Base-by-base conservation (phyloP, 2,329 filamentous ascomycete genomes). In the Penicillium janthinellum region DNA sequence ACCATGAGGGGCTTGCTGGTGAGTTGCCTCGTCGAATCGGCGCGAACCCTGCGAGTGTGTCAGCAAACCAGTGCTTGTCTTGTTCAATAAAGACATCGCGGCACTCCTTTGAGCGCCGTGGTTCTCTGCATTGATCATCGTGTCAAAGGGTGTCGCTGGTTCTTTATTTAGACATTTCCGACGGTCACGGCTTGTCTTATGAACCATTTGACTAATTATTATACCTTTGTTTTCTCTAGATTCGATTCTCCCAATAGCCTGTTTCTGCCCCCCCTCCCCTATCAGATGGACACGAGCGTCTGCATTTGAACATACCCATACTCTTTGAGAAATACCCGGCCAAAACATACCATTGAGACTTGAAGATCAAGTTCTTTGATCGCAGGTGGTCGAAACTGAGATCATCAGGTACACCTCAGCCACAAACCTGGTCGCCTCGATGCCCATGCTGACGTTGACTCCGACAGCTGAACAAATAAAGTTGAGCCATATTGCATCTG, bases 51-150 rank as follows among this genome's bases (percentile, higher is more conserved):
- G 42, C 47, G 57, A 64, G 64, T 64, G 63, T 68, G 54, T 50
- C 51, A 47, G 35, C 37, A 35, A 51, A 28, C n/a, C 57, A 47
- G 58, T 62, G 34, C 49, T 59, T 62, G 58, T 54, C 58, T 61
- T 63, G 61, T 60, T 57, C 48, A 25, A 62, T 59, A 57, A 61
- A 67, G 61, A 56, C 62, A 53, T 52, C 47, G 53, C 51, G 12
- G n/a, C 60, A 58, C 56, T 60, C 52, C 59, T 59, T 64, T 62
- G 51, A 59, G 56, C 50, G 48, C 50, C 51, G 49, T 55, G 42
- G 35, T 57, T 57, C 61, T 64, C 61, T 68, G 63, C 65, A 60
- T 67, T 64, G 63, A 60, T 58, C 61, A 63, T 57, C 54, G 49
- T 48, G 49, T 42, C 53, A 63, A 61, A 58, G 53, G 62, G 65